A percentile compares a stretch with the other conserved stretches of the same genome.
Conservation (phyloP, 768 basidiomycete species). For the Phanerochaete carnosa region DNA sequence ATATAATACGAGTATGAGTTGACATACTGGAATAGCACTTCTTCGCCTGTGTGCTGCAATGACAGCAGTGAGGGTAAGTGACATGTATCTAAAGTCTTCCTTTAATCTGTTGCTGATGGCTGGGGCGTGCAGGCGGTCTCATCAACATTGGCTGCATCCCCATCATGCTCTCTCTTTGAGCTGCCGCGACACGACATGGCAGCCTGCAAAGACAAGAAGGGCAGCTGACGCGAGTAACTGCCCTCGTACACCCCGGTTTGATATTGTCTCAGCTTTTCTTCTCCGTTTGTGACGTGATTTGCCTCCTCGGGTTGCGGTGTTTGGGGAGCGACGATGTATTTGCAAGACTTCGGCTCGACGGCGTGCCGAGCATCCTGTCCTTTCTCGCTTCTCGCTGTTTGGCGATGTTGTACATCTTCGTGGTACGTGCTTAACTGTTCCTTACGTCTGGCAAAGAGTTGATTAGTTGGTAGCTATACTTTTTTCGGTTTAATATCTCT, state of each 20-base stretch:
- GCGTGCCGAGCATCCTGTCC: neutral
- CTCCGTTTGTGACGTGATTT: no score
- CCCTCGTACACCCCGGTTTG: no score
- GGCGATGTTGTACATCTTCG: neutral
- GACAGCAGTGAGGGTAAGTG: slow-evolving; percentile 24
- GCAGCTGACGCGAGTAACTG: no score
- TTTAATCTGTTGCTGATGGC: neutral
- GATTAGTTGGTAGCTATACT: neutral
- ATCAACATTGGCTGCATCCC: slow-evolving; percentile 25
- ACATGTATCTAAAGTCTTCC: neutral
- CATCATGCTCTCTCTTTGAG: slow-evolving; percentile 9
- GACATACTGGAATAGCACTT: slow-evolving; percentile 4
- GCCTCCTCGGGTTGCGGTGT: no score
- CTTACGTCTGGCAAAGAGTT: neutral
- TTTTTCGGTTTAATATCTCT: neutral
- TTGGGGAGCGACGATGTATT: no score
- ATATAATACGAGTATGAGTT: neutral
- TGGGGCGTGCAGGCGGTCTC: slow-evolving; percentile 16
- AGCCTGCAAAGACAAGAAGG: neutral
- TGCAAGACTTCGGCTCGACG: neutral
- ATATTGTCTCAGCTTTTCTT: no score
- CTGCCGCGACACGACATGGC: no score
- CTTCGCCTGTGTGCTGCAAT: slow-evolving; percentile 25
- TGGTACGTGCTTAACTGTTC: neutral
- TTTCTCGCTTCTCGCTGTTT: neutral